Evolutionary conservation across 2,329 filamentous ascomycete species (phyloP).

Genomic region (Colletotrichum salicis): DNA sequence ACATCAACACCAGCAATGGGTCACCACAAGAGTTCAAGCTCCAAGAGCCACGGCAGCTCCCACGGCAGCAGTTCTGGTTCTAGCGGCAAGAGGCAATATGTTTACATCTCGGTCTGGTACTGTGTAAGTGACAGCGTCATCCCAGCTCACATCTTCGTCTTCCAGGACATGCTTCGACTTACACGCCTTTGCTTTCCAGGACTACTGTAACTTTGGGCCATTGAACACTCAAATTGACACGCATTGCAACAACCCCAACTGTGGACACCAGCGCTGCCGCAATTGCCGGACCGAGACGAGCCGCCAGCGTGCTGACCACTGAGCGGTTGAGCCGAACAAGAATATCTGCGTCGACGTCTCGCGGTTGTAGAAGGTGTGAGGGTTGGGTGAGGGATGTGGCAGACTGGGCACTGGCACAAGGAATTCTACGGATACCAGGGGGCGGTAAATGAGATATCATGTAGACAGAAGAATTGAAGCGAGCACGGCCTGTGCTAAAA

Average conservation of each 20-base stretch:
- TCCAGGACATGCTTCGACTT: neutral
- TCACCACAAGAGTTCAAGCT: neutral
- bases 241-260: too few species aligned
- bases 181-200: neutral
- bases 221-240: neutral
- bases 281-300: neutral
- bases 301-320: neutral
- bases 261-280: neutral
- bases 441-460: too few species aligned
- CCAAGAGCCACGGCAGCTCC: neutral
- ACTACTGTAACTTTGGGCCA: neutral
- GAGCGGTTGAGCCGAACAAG: neutral
- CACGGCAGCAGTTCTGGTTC: neutral
- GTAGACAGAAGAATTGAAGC: too few species aligned
- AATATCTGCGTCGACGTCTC: too few species aligned
- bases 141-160: neutral
- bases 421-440: too few species aligned
- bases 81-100: neutral
- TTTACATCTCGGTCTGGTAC: neutral
- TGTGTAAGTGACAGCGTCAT: neutral
- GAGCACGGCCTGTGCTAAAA: too few species aligned
- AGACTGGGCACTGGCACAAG: too few species aligned
- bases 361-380: neutral
- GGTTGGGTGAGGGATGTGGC: too few species aligned
- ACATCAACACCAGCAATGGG: neutral